These are phyloP conservation scores for Madurella fahalii DNA, from an alignment of 2,329 filamentous ascomycete species.

Conservation along the genomic window DNA sequence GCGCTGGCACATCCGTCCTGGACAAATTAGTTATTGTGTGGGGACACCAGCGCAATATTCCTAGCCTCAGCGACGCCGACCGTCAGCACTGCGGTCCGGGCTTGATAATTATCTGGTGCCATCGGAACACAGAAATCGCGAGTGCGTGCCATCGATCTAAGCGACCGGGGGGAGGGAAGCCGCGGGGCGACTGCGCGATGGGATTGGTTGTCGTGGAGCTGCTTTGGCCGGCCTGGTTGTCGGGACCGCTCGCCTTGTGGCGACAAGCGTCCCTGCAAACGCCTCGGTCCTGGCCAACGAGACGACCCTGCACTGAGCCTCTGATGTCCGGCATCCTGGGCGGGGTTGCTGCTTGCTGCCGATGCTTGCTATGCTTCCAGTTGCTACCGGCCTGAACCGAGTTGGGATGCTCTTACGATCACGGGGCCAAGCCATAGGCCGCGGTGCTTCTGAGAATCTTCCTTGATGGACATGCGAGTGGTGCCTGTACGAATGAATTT, in stretches of 20 bases:
- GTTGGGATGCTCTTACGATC: no score
- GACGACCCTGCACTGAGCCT: no score
- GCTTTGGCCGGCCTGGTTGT: conserved; percentile 1
- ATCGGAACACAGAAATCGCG: neutral
- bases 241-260: conserved; percentile 24
- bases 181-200: neutral
- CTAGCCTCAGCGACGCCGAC: neutral
- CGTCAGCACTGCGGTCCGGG: no score
- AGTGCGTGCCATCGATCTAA: neutral
- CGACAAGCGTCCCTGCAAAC: conserved; percentile 14
- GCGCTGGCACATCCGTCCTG: conserved; percentile 6
- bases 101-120: neutral
- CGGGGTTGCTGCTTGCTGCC: neutral
- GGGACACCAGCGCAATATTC: neutral
- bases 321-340: neutral
- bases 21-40: neutral
- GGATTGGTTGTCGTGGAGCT: conserved; percentile 4
- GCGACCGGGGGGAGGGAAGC: conserved; percentile 9
- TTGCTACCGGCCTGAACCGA: no score
- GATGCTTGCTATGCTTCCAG: no score
- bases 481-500: no score
- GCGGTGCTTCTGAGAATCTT: neutral
- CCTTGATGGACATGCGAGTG: neutral
- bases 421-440: neutral
- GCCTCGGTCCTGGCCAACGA: conserved; percentile 10